Evolutionary conservation across 129 eudicot species (phyloP), one percentile per base, ranked within the genome.

Genomic region (Scalesia atractyloides): DNA sequence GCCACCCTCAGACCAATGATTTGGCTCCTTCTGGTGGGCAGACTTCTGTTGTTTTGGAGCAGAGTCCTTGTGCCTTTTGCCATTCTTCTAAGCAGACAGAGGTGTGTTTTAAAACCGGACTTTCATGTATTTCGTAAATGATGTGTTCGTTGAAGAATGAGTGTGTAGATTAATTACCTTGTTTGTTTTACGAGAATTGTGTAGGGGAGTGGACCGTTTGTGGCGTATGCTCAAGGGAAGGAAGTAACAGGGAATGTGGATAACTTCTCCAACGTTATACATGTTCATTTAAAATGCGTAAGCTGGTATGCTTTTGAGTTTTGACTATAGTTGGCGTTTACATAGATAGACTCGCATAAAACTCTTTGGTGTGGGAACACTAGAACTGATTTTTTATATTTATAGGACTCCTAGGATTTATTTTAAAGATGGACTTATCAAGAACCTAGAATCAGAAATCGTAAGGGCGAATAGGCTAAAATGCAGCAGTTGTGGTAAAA

Each of bases 381-480:
- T 46, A 43, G 30, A 58, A 14, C 20, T 70, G 14, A 22, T 9
- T 17, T 61, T 60, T 36, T 74, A 50, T 33, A 18, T 26, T 66
- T 76, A 41, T 82, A 94, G 99, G 99, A 69, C 93, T 11, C 99
- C 99, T 73, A 86, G 69, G 73, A 84, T 86, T 9, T 94, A 72
- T 63, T 94, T 63, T 61, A 83, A 72, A 46, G 73, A 82, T 43
- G 96, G 77, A 12, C n/a, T 44, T 0, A 76, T 92, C 18, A 82
- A 73, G 65, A 90, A 94, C 51, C 84, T 94, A 73, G 91, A 88
- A 75, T 66, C 84, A 18, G 99, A 94, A 72, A 72, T 94, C 19
- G 80, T 85, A 37, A 84, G 99, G 81, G 90, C 91, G 57, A 81
- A 84, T 36, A 94, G 86, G 74, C 91, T 94, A 61, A 94, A 90